A percentile compares a stretch with the other conserved stretches of the same genome.
Evolutionary conservation across 768 basidiomycete genomes (phyloP).

Genomic region (Udeniomyces megalosporus): DNA sequence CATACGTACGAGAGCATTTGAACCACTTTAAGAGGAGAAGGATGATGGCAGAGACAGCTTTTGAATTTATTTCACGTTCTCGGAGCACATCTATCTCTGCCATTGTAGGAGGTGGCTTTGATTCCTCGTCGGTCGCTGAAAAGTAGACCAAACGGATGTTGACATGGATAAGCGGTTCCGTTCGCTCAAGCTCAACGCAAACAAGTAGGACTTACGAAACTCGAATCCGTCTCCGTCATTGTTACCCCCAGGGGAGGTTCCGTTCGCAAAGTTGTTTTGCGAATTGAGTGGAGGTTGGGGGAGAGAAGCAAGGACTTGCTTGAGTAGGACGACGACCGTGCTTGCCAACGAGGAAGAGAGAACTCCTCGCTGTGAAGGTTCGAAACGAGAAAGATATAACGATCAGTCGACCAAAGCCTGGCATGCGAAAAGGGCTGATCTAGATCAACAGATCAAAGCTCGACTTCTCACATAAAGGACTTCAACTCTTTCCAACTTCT

Average conservation of each 20-base stretch:
- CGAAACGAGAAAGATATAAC: background rate
- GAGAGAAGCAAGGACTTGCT: slow-evolving; percentile 80
- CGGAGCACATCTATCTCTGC: slow-evolving; percentile 87
- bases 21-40: slow-evolving; percentile 90
- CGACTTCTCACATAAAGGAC: slow-evolving; percentile 57
- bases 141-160: background rate
- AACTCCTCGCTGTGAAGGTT: slow-evolving; percentile 47
- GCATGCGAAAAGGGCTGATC: background rate
- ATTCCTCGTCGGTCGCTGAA: slow-evolving; percentile 6
- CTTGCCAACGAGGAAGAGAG: slow-evolving; percentile 61
- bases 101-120: slow-evolving; percentile 45
- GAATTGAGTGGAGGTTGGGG: slow-evolving; percentile 31
- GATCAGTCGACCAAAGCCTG: background rate
- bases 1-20: slow-evolving; percentile 82
- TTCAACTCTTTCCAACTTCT: slow-evolving; percentile 77
- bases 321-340: slow-evolving; percentile 84
- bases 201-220: background rate
- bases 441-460: too few relatives aligned
- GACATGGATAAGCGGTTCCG: background rate
- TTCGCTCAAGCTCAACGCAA: background rate
- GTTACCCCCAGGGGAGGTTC: slow-evolving; percentile 19
- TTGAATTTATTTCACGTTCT: slow-evolving; percentile 93
- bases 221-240: background rate
- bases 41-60: slow-evolving; percentile 89
- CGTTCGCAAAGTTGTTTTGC: slow-evolving; percentile 28